These are phyloP conservation scores for Colletotrichum sp. DNA, from an alignment of 2,329 filamentous ascomycete species.

Conservation along the genomic window DNA sequence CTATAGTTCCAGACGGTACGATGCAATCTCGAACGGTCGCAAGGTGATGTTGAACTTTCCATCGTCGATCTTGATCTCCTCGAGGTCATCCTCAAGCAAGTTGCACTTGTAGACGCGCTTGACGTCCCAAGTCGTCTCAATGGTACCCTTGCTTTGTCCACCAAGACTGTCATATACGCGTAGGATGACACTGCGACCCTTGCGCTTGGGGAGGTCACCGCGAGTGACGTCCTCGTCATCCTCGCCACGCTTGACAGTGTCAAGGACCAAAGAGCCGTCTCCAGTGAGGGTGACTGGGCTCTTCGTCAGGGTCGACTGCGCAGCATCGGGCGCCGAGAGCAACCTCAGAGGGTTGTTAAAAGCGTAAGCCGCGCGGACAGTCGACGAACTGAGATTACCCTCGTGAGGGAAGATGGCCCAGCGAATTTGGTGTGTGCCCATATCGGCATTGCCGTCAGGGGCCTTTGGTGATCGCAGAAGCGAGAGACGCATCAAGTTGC, in stretches of 20 bases:
- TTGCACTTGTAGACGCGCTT: constrained; percentile 84
- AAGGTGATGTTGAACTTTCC: constrained; percentile 67
- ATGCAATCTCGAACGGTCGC: constrained; percentile 85
- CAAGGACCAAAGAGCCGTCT: constrained; percentile 74
- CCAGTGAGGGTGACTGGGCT: constrained; percentile 71
- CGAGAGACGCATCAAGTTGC: constrained; percentile 87
- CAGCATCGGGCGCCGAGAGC: constrained; percentile 41
- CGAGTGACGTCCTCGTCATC: constrained; percentile 77
- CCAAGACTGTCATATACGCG: constrained; percentile 90
- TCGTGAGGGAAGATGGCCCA: constrained; percentile 90
- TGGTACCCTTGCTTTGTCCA: constrained; percentile 74
- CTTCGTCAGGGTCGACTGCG: constrained; percentile 30
- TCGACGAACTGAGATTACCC: constrained; percentile 73
- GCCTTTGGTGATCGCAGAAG: constrained; percentile 89
- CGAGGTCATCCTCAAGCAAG: constrained; percentile 84
- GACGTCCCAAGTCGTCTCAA: constrained; percentile 72
- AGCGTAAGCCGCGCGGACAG: constrained; percentile 83
- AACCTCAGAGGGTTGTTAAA: constrained; percentile 84
- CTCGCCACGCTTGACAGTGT: constrained; percentile 92
- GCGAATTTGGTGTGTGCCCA: constrained; percentile 86
- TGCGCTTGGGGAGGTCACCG: constrained; percentile 66
- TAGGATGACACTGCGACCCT: constrained; percentile 80
- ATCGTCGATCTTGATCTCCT: constrained; percentile 61
- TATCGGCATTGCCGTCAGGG: constrained; percentile 91
- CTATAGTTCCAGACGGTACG: constrained; percentile 69